Percentiles rank a stretch among this genome's conserved stretches.
phyloP scores from a whole-genome alignment of 2,329 filamentous ascomycete genomes.

The Coleophoma cylindrospora region DNA sequence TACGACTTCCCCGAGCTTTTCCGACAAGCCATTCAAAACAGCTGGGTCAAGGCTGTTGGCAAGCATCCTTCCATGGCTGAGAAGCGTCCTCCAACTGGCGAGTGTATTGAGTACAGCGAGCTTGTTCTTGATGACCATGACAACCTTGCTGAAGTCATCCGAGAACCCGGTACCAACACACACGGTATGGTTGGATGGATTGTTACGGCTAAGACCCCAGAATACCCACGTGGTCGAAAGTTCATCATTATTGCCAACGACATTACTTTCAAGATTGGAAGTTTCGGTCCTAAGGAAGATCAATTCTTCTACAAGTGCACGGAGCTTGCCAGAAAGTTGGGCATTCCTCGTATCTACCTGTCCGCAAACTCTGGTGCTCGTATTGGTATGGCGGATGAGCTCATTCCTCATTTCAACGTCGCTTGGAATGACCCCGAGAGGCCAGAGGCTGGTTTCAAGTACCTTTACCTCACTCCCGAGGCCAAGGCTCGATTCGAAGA shows the following conservation, averaged over 20 bases:
- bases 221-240: slow-evolving; percentile 87
- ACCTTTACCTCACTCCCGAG: slow-evolving; percentile 87
- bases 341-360: slow-evolving; percentile 94
- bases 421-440: slow-evolving; percentile 85
- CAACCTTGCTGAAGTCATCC: slow-evolving; percentile 85
- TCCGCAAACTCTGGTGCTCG: slow-evolving; percentile 98
- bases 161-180: slow-evolving; percentile 90
- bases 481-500: slow-evolving; percentile 84
- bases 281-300: slow-evolving; percentile 93
- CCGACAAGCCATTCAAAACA: slow-evolving; percentile 95
- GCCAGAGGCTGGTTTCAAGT: slow-evolving; percentile 90
- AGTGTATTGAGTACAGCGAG: slow-evolving; percentile 92
- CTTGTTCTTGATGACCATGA: slow-evolving; percentile 93
- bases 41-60: slow-evolving; percentile 73
- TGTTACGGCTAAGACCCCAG: slow-evolving; percentile 87
- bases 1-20: slow-evolving; percentile 99
- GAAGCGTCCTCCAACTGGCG: slow-evolving; percentile 78
- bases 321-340: slow-evolving; percentile 86
- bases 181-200: slow-evolving; percentile 99
- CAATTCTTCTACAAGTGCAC: slow-evolving; percentile 99
- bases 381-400: slow-evolving; percentile 91
- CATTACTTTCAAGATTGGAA: slow-evolving; percentile 98
- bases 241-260: slow-evolving; percentile 98
- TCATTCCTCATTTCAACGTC: slow-evolving; percentile 95
- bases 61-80: slow-evolving; percentile 69